Percentiles rank a stretch among this genome's conserved stretches.
These are phyloP conservation scores for Stachybotrys chartarum DNA, from an alignment of 2,329 filamentous ascomycete genomes.

Conservation along the genomic window DNA sequence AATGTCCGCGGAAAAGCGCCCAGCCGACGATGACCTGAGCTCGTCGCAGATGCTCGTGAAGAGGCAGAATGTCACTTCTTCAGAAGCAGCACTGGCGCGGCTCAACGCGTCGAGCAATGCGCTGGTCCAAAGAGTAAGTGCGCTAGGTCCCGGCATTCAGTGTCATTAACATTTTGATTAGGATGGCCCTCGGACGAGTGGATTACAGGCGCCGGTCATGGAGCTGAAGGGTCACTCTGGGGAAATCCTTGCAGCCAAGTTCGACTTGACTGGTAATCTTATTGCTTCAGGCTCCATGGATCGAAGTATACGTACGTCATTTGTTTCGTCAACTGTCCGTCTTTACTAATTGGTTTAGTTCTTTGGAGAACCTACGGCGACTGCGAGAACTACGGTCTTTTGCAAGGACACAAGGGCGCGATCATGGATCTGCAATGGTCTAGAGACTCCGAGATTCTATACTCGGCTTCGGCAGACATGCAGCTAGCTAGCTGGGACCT, in stretches of 20 bases:
- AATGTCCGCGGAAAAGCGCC: slow-evolving; percentile 90
- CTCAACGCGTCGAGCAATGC: slow-evolving; percentile 43
- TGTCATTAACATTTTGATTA: slow-evolving; percentile 25
- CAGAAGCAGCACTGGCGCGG: slow-evolving; percentile 39
- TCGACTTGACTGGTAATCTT: slow-evolving; percentile 79
- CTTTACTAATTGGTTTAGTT: slow-evolving; percentile 42
- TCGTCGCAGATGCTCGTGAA: slow-evolving; percentile 80
- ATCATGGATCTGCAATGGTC: slow-evolving; percentile 95
- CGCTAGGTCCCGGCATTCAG: fast-evolving
- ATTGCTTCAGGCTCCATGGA: slow-evolving; percentile 97
- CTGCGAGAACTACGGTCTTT: slow-evolving; percentile 87
- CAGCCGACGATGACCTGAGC: slow-evolving; percentile 76
- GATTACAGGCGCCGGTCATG: slow-evolving; percentile 86
- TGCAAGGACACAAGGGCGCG: slow-evolving; percentile 86
- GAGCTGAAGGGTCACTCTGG: slow-evolving; percentile 77
- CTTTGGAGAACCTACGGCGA: slow-evolving; percentile 89
- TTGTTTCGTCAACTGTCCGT: neutral
- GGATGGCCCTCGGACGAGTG: slow-evolving; percentile 67
- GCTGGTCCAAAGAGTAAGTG: slow-evolving; percentile 43
- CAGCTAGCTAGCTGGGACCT: slow-evolving; percentile 93
- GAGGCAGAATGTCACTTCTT: slow-evolving; percentile 63
- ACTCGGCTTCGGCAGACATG: slow-evolving; percentile 89
- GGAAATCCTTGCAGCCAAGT: slow-evolving; percentile 85
- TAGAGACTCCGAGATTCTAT: slow-evolving; percentile 83
- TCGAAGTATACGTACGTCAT: slow-evolving; percentile 66